Percentiles rank a stretch among this genome's conserved stretches.
Evolutionary conservation across 1,284 basidiomycete species (phyloP).

Genomic region (Polyporus tsugae): DNA sequence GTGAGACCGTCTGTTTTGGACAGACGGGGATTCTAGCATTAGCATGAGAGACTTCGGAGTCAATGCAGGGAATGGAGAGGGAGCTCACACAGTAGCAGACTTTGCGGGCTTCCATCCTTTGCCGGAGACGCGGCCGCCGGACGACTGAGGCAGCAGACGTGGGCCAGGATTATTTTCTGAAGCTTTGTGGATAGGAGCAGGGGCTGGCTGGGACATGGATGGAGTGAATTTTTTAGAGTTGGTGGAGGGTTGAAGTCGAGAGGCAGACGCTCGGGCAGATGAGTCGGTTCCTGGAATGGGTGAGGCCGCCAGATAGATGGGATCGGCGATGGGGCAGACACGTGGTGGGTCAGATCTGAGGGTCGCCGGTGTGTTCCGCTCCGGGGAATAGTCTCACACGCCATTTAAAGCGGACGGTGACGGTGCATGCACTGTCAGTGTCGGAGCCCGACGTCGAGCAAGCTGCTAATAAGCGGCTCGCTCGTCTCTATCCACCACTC

Average conservation of each 20-base stretch:
- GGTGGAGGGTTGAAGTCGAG: slow-evolving; percentile 5
- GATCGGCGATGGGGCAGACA: slow-evolving; percentile 21
- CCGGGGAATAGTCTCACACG: background rate
- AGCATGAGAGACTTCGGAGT: slow-evolving; percentile 13
- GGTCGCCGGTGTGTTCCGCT: background rate
- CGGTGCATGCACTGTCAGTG: too few species aligned
- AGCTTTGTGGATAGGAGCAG: background rate
- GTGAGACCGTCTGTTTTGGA: slow-evolving; percentile 64
- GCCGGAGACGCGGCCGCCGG: slow-evolving; percentile 29
- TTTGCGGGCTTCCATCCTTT: slow-evolving; percentile 47
- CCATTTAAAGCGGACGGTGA: too few species aligned
- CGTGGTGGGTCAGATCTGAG: slow-evolving; percentile 20
- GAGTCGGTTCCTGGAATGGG: background rate
- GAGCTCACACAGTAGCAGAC: slow-evolving; percentile 66
- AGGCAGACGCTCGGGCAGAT: background rate
- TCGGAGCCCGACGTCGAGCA: background rate
- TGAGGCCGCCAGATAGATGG: slow-evolving; percentile 13
- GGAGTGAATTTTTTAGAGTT: slow-evolving; percentile 7
- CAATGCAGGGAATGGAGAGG: slow-evolving; percentile 18
- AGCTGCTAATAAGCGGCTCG: background rate
- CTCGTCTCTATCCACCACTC: background rate
- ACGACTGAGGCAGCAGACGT: slow-evolving; percentile 23
- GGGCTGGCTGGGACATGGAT: slow-evolving; percentile 22
- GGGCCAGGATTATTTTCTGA: background rate
- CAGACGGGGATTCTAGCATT: background rate